Conservation (phyloP, 306 rosid species). For the Gleditsia sinensis region DNA sequence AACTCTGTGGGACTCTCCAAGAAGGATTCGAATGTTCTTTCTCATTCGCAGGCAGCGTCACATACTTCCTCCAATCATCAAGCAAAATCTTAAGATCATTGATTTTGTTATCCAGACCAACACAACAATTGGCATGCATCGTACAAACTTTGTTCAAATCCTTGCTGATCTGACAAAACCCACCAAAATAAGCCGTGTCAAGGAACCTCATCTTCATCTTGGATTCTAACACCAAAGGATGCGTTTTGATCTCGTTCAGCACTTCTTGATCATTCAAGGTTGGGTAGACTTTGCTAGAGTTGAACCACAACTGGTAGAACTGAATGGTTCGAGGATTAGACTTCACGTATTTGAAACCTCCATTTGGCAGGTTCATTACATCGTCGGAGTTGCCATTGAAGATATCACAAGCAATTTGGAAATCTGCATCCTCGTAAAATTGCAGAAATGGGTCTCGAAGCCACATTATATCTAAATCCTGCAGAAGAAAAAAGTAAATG, state of each 20-base stretch:
- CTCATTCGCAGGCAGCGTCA: constrained; percentile 21
- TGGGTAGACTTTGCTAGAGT: constrained; percentile 47
- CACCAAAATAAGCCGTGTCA: constrained; percentile 66
- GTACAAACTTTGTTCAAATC: constrained; percentile 58
- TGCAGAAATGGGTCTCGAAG: constrained; percentile 65
- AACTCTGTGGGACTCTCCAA: constrained; percentile 66
- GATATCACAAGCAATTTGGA: constrained; percentile 79
- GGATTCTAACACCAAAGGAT: constrained; percentile 35
- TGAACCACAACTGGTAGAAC: constrained; percentile 80
- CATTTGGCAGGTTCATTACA: constrained; percentile 56
- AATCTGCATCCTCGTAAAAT: constrained; percentile 61
- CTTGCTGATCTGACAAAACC: constrained; percentile 62
- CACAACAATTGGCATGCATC: constrained; percentile 92
- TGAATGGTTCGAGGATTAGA: constrained; percentile 54
- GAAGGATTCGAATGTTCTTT: constrained; percentile 31
- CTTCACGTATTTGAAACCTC: constrained; percentile 76
- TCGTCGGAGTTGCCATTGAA: constrained; percentile 50
- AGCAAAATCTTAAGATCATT: constrained; percentile 72
- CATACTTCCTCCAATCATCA: constrained; percentile 67
- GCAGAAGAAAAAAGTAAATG: no score
- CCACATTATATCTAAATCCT: constrained; percentile 96
- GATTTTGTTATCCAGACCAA: constrained; percentile 71
- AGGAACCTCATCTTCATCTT: constrained; percentile 63
- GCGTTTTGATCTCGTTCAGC: constrained; percentile 57
- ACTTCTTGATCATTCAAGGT: constrained; percentile 72